These are phyloP conservation scores for Aspergillus japonicus DNA, from an alignment of 2,329 filamentous ascomycete species.

Conservation along the genomic window DNA sequence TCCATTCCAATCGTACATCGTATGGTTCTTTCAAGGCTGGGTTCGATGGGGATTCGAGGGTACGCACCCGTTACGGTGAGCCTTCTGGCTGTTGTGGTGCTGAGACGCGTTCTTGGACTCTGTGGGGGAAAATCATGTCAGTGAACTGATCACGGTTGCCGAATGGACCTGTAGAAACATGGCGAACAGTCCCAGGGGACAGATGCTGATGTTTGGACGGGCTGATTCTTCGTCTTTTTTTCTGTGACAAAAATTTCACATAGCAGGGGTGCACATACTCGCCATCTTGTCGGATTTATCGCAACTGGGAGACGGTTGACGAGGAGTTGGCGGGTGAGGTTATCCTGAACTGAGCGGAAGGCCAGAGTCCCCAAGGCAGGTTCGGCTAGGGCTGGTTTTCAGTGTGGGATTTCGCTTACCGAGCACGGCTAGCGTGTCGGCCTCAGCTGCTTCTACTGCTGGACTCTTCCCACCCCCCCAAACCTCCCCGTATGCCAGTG, in stretches of 20 bases:
- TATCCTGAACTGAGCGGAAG: constrained; percentile 34
- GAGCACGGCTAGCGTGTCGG: constrained; percentile 21
- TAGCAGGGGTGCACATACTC: constrained; percentile 37
- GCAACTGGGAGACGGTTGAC: constrained; percentile 39
- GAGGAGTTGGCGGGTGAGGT: constrained; percentile 37
- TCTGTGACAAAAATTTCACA: background rate
- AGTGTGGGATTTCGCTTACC: constrained; percentile 44
- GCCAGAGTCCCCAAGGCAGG: constrained; percentile 24
- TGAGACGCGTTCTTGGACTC: constrained; percentile 99
- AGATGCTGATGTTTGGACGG: background rate
- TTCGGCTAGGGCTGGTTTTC: constrained; percentile 40
- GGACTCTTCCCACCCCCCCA: background rate
- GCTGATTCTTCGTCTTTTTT: background rate
- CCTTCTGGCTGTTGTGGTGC: constrained; percentile 98
- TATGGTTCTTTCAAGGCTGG: background rate
- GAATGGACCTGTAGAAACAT: background rate
- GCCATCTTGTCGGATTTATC: constrained; percentile 49
- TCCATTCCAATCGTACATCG: background rate
- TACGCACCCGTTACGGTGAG: constrained; percentile 96
- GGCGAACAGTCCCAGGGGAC: background rate
- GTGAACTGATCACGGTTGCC: constrained; percentile 14
- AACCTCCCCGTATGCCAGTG: no score
- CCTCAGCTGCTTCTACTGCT: constrained; percentile 1
- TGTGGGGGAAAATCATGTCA: constrained; percentile 45
- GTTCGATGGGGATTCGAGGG: constrained; percentile 13